Evolutionary conservation across 768 basidiomycete species (phyloP), one percentile per base, ranked within the genome.

Genomic region (Kwoniella dejecticola): DNA sequence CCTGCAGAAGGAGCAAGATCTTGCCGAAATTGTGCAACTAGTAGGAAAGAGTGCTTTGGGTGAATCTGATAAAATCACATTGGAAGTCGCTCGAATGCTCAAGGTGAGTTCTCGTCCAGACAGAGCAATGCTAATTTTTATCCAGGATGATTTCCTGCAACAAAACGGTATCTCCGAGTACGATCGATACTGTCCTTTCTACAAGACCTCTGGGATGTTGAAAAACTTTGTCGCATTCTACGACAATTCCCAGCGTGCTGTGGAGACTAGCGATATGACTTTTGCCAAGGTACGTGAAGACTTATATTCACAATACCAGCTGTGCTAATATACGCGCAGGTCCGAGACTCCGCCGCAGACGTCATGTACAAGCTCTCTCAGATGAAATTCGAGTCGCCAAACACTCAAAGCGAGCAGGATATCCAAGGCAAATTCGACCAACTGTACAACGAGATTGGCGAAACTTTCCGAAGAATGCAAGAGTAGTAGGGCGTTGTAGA

Each of bases 121-220:
- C 3, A n/a, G 29, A 24, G 8, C 2, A 2, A 12, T 2, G 64
- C 63, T 68, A 57, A 63, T 36, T 8, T 27, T 19, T 1, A 11
- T 1, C n/a, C 47, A 70, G 71, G 73, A 75, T 48, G 73, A 75
- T 50, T 75, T 75, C 67, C 59, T 72, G 75, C 95, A 97, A 79
- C 95, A 99, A 81, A 98, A 99, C 73, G 96, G 96, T 70, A 96
- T 98, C 85, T 92, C 90, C 81, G 90, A 91, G 76, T 97, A 96
- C 75, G 95, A 98, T 79, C 85, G 92, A 52, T 96, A 85, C 82
- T 99, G 95, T 75, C 95, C 95, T 13, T 97, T 99, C 84, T 96
- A 96, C 87, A 96, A 98, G 88, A 96, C 94, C 45, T 89, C 87
- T 57, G 90, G 85, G 47, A 99, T 99, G 96, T 80, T 98, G 77